Percentiles rank a stretch among this genome's conserved stretches.
phyloP scores from a whole-genome alignment of 805 yeast genomes.

The Myxozyma sirexii region DNA sequence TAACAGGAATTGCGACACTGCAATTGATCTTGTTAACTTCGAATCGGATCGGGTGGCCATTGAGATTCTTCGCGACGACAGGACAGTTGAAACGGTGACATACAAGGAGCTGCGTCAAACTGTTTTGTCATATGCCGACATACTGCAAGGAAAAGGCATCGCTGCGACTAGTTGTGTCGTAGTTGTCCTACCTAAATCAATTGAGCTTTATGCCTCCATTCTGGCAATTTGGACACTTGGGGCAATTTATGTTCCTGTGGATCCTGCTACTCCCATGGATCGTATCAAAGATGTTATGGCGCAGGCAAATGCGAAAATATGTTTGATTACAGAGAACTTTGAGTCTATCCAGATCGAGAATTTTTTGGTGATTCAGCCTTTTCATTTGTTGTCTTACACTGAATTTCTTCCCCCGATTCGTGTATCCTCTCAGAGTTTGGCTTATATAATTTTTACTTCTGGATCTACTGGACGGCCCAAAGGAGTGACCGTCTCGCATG shows the following conservation, averaged over 20 bases:
- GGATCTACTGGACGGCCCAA: slow-evolving; percentile 39
- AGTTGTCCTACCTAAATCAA: slow-evolving; percentile 16
- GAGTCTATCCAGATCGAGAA: background rate
- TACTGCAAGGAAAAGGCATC: slow-evolving; percentile 6
- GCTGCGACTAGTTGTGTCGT: slow-evolving; percentile 8
- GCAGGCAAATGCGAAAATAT: background rate
- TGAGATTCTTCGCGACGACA: slow-evolving; percentile 10
- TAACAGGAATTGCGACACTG: background rate
- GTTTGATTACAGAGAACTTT: background rate
- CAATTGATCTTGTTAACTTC: slow-evolving; percentile 9
- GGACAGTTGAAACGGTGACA: background rate
- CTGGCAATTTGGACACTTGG: slow-evolving; percentile 31
- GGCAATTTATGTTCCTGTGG: slow-evolving; percentile 34
- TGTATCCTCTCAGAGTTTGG: background rate
- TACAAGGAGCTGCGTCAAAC: slow-evolving; percentile 1
- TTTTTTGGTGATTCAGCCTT: background rate
- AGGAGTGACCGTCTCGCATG: slow-evolving; percentile 35
- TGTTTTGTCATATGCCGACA: background rate
- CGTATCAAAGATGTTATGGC: slow-evolving; percentile 13
- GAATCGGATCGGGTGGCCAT: slow-evolving; percentile 8
- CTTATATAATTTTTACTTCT: slow-evolving; percentile 36
- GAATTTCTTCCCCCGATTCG: background rate
- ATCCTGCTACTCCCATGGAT: slow-evolving; percentile 20
- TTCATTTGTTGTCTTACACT: background rate
- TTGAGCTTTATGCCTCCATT: slow-evolving; percentile 27